Evolutionary conservation across 164 flowering plant genomes (phyloP).

Genomic region (Berberis vulgaris): DNA sequence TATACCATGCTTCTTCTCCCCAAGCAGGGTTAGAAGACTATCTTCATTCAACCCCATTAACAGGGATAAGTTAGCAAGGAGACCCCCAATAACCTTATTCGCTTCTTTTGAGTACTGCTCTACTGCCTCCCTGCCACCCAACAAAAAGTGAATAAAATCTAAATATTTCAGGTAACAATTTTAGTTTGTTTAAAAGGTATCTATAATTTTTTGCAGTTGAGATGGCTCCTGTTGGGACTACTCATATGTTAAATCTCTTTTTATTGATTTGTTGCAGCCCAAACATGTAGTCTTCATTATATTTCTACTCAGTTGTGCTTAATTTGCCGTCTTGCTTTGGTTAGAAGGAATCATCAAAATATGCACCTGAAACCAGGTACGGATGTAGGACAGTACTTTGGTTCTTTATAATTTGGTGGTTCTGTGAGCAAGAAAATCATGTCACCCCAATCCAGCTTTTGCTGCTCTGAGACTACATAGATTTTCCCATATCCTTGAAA

Average conservation of each 20-base stretch:
- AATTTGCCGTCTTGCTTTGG: too few relatives aligned
- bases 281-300: too few relatives aligned
- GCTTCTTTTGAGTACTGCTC: not conserved
- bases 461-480: not conserved
- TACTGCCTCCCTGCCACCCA: not conserved
- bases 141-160: too few relatives aligned
- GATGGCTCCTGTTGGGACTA: too few relatives aligned
- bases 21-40: not conserved
- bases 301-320: too few relatives aligned
- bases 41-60: not conserved
- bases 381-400: not conserved
- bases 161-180: not conserved
- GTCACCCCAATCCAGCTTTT: conserved; percentile 4
- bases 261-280: too few relatives aligned
- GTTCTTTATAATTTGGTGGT: not conserved
- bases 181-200: too few relatives aligned
- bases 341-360: not conserved
- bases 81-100: not conserved
- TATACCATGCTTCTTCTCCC: not conserved
- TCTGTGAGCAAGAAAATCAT: not conserved
- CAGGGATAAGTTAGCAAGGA: not conserved
- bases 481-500: conserved; percentile 2
- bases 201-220: too few relatives aligned
- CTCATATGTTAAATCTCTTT: too few relatives aligned
- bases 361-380: not conserved